phyloP scores from a whole-genome alignment of 2,329 filamentous ascomycete species.

The Pseudogymnoascus sp. region DNA sequence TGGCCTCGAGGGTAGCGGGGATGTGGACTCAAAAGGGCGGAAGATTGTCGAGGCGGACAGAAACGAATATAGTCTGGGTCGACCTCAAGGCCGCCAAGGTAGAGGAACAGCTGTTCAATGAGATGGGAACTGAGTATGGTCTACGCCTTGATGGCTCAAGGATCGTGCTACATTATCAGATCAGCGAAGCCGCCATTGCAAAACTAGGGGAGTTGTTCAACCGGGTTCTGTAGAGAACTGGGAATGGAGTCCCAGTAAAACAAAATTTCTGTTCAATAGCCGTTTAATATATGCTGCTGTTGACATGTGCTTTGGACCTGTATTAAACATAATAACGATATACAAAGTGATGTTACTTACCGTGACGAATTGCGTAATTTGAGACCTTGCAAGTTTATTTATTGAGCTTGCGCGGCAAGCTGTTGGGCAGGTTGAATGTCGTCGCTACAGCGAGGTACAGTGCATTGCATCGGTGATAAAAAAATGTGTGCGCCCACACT shows the following conservation, averaged over 20 bases:
- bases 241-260: not conserved
- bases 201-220: constrained; percentile 42
- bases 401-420: not conserved
- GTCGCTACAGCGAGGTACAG: not conserved
- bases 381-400: not conserved
- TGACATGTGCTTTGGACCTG: not conserved
- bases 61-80: constrained; percentile 72
- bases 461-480: not conserved
- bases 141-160: constrained; percentile 50
- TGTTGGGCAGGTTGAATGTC: not conserved
- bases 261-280: not conserved
- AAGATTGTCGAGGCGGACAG: constrained; percentile 50
- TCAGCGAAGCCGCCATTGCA: constrained; percentile 51
- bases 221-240: constrained; percentile 17
- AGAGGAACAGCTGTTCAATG: constrained; percentile 44
- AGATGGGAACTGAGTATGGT: constrained; percentile 49
- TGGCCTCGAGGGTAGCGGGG: constrained; percentile 53
- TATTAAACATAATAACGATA: not conserved
- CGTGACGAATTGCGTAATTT: not conserved
- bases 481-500: not conserved
- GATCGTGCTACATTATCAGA: constrained; percentile 65
- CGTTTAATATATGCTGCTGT: no score
- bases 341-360: not conserved
- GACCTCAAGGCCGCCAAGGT: constrained; percentile 53
- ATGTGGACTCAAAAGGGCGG: constrained; percentile 57